Evolutionary conservation across 2,329 filamentous ascomycete genomes (phyloP), one percentile per base, ranked within the genome.

Genomic region (Aschersonia sp.): DNA sequence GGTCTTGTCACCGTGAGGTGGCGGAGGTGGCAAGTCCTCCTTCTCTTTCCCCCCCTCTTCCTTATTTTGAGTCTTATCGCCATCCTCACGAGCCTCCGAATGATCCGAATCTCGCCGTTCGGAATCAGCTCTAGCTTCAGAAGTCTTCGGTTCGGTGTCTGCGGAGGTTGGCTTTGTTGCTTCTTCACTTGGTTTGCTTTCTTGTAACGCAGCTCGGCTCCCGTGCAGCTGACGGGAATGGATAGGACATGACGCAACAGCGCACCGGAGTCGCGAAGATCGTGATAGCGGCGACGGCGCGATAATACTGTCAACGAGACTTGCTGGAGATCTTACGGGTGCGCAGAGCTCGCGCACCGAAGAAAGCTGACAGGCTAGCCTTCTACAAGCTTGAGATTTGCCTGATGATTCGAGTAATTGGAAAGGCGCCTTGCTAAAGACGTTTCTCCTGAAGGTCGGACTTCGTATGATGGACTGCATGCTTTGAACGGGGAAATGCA

Each of bases 1-100:
- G 4, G 90, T 92, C 73, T 98, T 98, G 70, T 95, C 88, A 51
- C 92, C 92, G 61, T 98, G 92, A 22, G 89, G 90, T n/a, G 92
- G 90, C 11, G 89, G 90, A 29, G 90, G 87, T 10, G 89, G 83
- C 31, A 78, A 66, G 51, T 87, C 79, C 57, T 86, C 78, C 61
- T 81, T 75, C 62, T 82, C 74, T 60, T 78, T 68, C 51, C 75
- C 66, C 53, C 79, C 69, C 57, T 78, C 70, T 49, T 68, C 61
- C 47, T 69, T 63, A 33, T 66, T 67, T 47, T 76, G 65, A 30
- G 73, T 63, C 45, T 73, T 64, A 50, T 72, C 68, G 45, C 68
- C 60, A 42, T 72, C 62, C 45, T 63, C 60, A 41, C 61, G 59
- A n/a, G 65, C 60, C 9, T 65, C 58, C 14, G 57, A 59, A 41